A percentile compares a stretch with the other conserved stretches of the same genome.
Conservation (phyloP, 2,329 filamentous ascomycete genomes). For the Malbranchea zuffiana region DNA sequence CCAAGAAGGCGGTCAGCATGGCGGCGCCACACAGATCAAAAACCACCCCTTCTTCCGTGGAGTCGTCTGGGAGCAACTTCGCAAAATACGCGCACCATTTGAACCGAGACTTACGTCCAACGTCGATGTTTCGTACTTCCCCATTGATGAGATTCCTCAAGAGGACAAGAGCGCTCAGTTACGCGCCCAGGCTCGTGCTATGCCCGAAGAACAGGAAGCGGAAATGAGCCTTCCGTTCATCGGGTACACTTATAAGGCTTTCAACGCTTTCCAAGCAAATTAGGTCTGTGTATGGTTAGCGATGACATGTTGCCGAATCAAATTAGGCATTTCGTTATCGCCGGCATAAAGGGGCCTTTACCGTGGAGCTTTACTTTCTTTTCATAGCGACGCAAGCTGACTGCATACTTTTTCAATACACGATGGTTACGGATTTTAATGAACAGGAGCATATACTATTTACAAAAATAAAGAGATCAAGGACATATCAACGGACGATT, state of each 20-base stretch:
- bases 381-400: too few species aligned
- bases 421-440: background rate
- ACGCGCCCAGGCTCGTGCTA: conserved; percentile 67
- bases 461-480: too few species aligned
- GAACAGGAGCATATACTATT: background rate
- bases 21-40: conserved; percentile 86
- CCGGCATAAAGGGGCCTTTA: too few species aligned
- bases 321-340: too few species aligned
- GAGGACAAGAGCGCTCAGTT: conserved; percentile 83
- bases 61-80: conserved; percentile 86
- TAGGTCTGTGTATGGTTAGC: too few species aligned
- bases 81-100: conserved; percentile 87
- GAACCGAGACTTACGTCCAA: conserved; percentile 88
- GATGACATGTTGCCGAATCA: too few species aligned
- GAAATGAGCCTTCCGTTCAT: conserved; percentile 96
- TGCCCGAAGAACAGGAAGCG: conserved; percentile 66
- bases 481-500: too few species aligned
- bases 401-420: background rate
- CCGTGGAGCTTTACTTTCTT: too few species aligned
- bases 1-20: conserved; percentile 45
- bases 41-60: conserved; percentile 91
- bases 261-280: conserved; percentile 52
- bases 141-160: conserved; percentile 95
- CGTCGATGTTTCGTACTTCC: conserved; percentile 96
- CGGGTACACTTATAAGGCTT: conserved; percentile 96